Conservation (phyloP, 306 rosid species). For the Fragaria nilgerrensis region DNA sequence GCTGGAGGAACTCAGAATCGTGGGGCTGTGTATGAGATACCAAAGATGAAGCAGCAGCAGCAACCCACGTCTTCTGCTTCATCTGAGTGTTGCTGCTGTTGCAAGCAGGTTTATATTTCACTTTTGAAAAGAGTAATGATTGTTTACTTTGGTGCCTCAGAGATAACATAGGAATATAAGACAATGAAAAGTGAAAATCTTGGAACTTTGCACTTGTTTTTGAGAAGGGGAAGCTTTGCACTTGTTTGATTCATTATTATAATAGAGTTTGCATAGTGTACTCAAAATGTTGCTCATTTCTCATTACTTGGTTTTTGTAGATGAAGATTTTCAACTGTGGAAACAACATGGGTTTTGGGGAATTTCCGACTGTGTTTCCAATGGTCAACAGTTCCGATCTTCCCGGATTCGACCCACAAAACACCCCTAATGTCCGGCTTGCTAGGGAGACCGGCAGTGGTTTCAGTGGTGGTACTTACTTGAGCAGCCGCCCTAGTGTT, state of each 20-base stretch:
- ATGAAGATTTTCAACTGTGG: conserved; percentile 45
- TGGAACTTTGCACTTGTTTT: neutral
- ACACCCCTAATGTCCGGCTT: conserved; percentile 13
- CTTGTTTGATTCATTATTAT: neutral
- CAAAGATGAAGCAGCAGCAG: conserved; percentile 40
- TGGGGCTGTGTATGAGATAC: conserved; percentile 47
- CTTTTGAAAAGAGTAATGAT: neutral
- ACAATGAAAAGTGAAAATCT: neutral
- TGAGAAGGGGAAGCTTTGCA: neutral
- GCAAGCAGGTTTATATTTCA: conserved; percentile 38
- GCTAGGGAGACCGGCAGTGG: conserved; percentile 15
- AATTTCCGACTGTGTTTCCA: conserved; percentile 22
- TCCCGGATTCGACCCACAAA: conserved; percentile 30
- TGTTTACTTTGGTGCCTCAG: conserved; percentile 10
- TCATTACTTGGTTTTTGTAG: conserved; percentile 26
- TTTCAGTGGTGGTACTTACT: neutral
- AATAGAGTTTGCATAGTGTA: neutral
- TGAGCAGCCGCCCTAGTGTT: neutral
- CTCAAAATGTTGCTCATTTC: neutral
- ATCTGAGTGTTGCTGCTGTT: conserved; percentile 43
- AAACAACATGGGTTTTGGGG: conserved; percentile 16
- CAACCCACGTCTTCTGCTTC: conserved; percentile 18
- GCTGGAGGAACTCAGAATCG: conserved; percentile 21
- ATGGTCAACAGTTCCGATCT: conserved; percentile 29
- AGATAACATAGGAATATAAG: conserved; percentile 8